Base-by-base conservation (phyloP, 1,284 basidiomycete genomes). In the Takashimella koratensis region DNA sequence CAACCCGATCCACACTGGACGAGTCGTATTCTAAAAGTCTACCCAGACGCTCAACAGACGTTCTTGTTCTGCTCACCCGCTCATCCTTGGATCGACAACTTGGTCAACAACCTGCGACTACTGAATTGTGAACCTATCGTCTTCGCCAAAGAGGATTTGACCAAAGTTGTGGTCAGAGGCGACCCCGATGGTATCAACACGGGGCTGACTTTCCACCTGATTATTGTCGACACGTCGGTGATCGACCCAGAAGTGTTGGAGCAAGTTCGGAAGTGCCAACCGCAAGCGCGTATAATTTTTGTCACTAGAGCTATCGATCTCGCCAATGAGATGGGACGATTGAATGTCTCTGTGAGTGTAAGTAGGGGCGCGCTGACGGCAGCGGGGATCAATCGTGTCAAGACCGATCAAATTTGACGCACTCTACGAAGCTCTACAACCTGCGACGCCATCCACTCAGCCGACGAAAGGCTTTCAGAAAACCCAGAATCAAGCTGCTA, bases 331-430 rank as follows among this genome's bases (percentile, higher is more conserved):
- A 59, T 59, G 58, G 54, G 48, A 8, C 46, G 52, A 4, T 47
- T 59, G 4, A 23, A 49, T 24, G 52, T 57, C 20, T 25, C 41
- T 4, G 24, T 46, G n/a, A 42, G 41, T n/a, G n/a, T n/a, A n/a
- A n/a, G n/a, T n/a, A n/a, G n/a, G n/a, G n/a, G n/a, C n/a, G n/a
- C n/a, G n/a, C 40, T 20, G 47, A 27, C n/a, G 44, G 26, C 22
- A 62, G 51, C 63, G 66, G 21, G 67, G 67, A 5, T 49, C 59
- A 4, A 71, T 74, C 46, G 58, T 73, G 10, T 63, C 71, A 2
- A 61, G 68, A 21, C 71, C 71, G 5, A 59, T 73, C 55, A 75
- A 71, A 50, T 67, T 67, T 47, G 40, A 57, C 16, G 64, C 66
- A 2, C 50, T 75, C 12, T 62, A 70, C 53, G 54, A 68, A 36